phyloP scores from a whole-genome alignment of 1,139 yeast species.

The Meyerozyma carpophila region DNA sequence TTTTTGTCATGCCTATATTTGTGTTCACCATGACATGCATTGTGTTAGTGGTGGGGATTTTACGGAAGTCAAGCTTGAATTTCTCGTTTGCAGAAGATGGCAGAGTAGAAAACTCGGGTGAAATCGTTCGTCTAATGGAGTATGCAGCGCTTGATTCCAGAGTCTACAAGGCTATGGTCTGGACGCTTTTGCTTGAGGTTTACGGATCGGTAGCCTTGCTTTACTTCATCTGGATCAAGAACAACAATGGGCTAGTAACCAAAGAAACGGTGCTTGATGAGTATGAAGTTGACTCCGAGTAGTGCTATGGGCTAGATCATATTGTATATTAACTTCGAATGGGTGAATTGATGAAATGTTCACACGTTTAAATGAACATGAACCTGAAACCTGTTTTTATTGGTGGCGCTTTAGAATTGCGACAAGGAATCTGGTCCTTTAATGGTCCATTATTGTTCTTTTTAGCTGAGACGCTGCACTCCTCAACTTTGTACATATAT shows the following conservation, averaged over 20 bases:
- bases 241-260: slow-evolving; percentile 28
- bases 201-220: slow-evolving; percentile 13
- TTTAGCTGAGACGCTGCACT: too few relatives aligned
- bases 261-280: slow-evolving; percentile 12
- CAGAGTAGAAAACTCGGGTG: background rate
- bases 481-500: background rate
- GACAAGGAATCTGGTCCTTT: background rate
- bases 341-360: too few relatives aligned
- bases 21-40: slow-evolving; percentile 6
- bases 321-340: too few relatives aligned
- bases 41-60: background rate
- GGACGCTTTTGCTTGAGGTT: background rate
- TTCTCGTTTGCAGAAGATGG: slow-evolving; percentile 8
- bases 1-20: slow-evolving; percentile 25
- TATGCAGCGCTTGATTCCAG: background rate
- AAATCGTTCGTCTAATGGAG: background rate
- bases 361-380: too few relatives aligned
- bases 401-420: background rate
- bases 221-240: slow-evolving; percentile 32
- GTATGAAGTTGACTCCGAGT: background rate
- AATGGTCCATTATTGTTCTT: background rate
- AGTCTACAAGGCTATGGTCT: background rate
- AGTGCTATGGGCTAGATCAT: background rate
- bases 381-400: too few relatives aligned
- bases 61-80: slow-evolving; percentile 5